A percentile compares a stretch with the other conserved stretches of the same genome.
Conservation (phyloP, 306 rosid genomes). For the Cicer pinnatifidum region DNA sequence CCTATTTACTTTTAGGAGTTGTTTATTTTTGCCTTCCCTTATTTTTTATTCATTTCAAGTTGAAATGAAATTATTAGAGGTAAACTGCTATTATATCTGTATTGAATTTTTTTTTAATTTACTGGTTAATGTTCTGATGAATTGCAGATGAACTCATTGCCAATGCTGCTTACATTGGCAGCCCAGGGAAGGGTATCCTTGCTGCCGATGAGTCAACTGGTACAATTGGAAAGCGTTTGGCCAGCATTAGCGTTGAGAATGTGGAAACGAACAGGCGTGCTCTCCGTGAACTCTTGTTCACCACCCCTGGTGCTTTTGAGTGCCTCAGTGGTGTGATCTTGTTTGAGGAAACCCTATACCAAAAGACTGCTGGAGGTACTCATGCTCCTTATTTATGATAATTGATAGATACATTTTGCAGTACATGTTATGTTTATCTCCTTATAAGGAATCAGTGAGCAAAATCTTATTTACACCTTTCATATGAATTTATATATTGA, state of each 20-base stretch:
- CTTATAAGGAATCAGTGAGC: not conserved
- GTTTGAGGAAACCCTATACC: conserved; percentile 12
- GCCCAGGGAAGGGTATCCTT: conserved; percentile 7
- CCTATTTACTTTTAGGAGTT: not conserved
- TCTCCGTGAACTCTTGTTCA: conserved; percentile 75
- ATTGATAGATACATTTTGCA: not conserved
- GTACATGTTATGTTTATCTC: not conserved
- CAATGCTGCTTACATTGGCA: conserved; percentile 16
- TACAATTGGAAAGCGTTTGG: conserved; percentile 87
- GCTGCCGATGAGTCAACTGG: conserved; percentile 55
- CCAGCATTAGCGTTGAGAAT: conserved; percentile 84
- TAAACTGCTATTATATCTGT: not conserved
- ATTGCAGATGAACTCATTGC: conserved; percentile 19
- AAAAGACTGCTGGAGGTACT: conserved; percentile 8
- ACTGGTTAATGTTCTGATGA: not conserved
- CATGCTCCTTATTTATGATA: not conserved
- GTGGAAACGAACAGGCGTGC: conserved; percentile 70
- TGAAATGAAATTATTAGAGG: not conserved
- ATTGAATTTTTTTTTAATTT: not conserved
- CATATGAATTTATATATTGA: not conserved
- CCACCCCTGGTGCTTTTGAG: conserved; percentile 3
- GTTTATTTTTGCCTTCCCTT: too few species aligned
- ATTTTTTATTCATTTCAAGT: not conserved
- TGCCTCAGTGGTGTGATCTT: conserved; percentile 16
- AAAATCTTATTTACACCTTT: not conserved